A percentile compares a stretch with the other conserved stretches of the same genome.
phyloP scores from a whole-genome alignment of 2,329 filamentous ascomycete species.

The Colletotrichum sp. region DNA sequence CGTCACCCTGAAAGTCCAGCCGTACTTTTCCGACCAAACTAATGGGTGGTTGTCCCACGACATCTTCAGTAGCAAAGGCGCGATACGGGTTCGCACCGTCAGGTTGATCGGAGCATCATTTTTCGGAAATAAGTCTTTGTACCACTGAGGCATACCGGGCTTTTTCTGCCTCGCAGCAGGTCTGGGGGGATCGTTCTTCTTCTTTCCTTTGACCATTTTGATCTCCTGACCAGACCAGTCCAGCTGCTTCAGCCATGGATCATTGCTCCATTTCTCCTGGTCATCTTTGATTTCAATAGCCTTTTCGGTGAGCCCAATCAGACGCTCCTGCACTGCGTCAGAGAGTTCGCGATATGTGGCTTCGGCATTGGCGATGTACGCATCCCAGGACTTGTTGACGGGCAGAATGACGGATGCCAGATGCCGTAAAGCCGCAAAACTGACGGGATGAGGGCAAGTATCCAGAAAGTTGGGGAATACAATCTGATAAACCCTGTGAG shows the following conservation, averaged over 20 bases:
- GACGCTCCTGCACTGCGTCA: conserved; percentile 76
- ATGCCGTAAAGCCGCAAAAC: conserved; percentile 91
- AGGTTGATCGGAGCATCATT: conserved; percentile 73
- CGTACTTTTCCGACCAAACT: conserved; percentile 90
- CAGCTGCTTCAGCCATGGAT: conserved; percentile 91
- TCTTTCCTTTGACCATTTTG: conserved; percentile 89
- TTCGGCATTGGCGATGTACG: conserved; percentile 84
- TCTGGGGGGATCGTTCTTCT: conserved; percentile 79
- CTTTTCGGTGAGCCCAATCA: conserved; percentile 76
- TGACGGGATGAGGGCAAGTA: conserved; percentile 94
- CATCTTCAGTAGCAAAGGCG: conserved; percentile 82
- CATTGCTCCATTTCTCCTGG: conserved; percentile 71
- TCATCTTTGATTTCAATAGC: conserved; percentile 77
- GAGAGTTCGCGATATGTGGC: conserved; percentile 80
- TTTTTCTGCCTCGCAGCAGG: conserved; percentile 87
- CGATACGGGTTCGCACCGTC: conserved; percentile 85
- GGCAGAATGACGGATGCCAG: conserved; percentile 93
- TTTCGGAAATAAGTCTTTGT: conserved; percentile 84
- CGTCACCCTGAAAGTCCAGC: conserved; percentile 89
- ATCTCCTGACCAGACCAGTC: conserved; percentile 96
- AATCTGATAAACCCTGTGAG: conserved; percentile 91
- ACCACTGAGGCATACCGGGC: conserved; percentile 95
- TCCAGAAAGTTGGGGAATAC: conserved; percentile 90
- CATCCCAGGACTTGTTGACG: conserved; percentile 85
- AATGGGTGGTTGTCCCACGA: conserved; percentile 90